Evolutionary conservation across 805 yeast genomes (phyloP), one percentile per base, ranked within the genome.

Genomic region (Osmozyma mogii): DNA sequence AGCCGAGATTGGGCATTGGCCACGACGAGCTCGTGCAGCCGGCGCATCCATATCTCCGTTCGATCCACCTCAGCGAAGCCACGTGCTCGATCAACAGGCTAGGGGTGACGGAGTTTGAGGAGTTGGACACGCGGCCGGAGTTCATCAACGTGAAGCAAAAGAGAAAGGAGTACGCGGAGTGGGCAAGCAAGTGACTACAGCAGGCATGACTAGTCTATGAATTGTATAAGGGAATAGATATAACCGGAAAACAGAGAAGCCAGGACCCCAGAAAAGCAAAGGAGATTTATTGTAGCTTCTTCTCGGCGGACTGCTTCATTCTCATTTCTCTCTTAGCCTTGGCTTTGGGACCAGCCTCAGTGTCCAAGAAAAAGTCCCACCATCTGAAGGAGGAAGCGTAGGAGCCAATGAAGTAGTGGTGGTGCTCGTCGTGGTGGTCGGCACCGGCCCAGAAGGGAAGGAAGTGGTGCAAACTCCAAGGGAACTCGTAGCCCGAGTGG

Each of bases 381-480:
- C 94, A 84, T 64, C 96, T 79, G 73, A 89, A 92, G 21, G 88
- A 76, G 25, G 95, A 82, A 17, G 96, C 92, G 56, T 85, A 89
- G 60, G 88, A 87, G 43, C 97, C 97, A 46, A 85, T 82, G 61
- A 89, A 89, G 64, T 81, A 87, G 56, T 84, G 94, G 57, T 89
- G 98, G 55, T 89, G 98, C 60, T 84, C 84, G 59, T 89, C 98
- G 56, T 89, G 97, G 60, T 89, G 97, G 50, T 84, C 96, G 14
- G 96, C 96, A 43, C 97, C 97, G 4, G 96, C 95, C 96, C 97
- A 88, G 62, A 92, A 73, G 28, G 96, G 96, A 37, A 89, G 54
- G 60, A 89, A 76, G 54, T 87, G 85, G 61, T 85, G 92, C 51
- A 89, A 69, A 4, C 96, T 84, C 84, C 94, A 78, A 40, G 98